Evolutionary conservation across 768 basidiomycete genomes (phyloP), one percentile per base, ranked within the genome.

Genomic region (Podaxis sp.): DNA sequence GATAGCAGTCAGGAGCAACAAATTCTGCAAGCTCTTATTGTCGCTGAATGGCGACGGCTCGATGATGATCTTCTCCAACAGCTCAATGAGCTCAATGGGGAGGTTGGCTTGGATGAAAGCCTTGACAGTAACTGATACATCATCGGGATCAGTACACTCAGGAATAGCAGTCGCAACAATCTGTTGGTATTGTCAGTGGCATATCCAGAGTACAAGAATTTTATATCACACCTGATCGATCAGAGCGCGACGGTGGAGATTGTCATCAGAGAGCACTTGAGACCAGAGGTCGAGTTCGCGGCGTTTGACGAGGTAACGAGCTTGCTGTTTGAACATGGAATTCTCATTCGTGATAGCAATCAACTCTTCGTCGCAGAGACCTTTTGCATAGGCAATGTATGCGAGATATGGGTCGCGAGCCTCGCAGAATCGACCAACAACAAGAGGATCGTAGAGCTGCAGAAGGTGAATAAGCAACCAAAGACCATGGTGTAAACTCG

Each of bases 271-370:
- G 60, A 99, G 88, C 39, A 99, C 97, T 76, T 98, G 95, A 1
- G 90, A 87, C 97, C 97, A 99, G 33, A 99, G 86, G 65, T 99
- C 97, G 15, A 92, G 87, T 65, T 93, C 88, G 65, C 97, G 93
- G 68, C 97, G 89, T 77, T 96, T 97, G 72, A 98, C 93, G 63
- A 99, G 87, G 77, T 99, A 99, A 30, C 97, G 90, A 57, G 97
- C 93, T 76, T 99, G 97, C 71, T 99, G 96, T 78, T 99, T 99
- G 85, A 96, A 99, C 97, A 99, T 99, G 12, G 95, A 89, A 80
- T 99, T 99, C 67, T 96, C 96, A 72, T 99, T 99, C 53, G 97
- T 99, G 74, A 99, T 96, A 22, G 87, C 75, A 71, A 99, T 96
- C 64, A 99, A 85, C 76, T 99, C 97, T 4, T 99, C 95, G 67